Conservation (phyloP, 2,329 filamentous ascomycete species). For the Xylaria sp. region DNA sequence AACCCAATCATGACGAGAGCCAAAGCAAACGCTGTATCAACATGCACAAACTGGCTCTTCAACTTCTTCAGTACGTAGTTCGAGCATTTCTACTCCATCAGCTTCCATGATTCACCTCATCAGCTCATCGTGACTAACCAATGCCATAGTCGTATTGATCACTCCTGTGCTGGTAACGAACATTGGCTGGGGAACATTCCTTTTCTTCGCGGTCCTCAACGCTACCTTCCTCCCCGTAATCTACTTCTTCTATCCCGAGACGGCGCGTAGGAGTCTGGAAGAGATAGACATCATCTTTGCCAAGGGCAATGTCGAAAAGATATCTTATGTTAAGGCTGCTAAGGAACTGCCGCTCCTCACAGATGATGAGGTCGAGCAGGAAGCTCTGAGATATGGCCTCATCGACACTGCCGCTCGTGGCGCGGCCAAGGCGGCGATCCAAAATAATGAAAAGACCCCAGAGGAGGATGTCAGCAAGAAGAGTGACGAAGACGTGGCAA, state of each 20-base stretch:
- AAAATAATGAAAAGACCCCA: slow-evolving; percentile 4
- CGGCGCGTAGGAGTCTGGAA: slow-evolving; percentile 61
- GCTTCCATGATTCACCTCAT: neutral
- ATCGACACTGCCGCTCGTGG: slow-evolving; percentile 47
- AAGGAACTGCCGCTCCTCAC: slow-evolving; percentile 65
- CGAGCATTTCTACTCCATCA: neutral
- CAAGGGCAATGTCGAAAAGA: slow-evolving; percentile 69
- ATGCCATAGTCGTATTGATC: slow-evolving; percentile 62
- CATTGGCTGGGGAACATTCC: slow-evolving; percentile 67
- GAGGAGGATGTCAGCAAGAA: slow-evolving; percentile 43
- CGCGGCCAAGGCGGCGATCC: slow-evolving; percentile 10
- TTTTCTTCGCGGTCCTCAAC: slow-evolving; percentile 55
- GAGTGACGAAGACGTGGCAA: slow-evolving; percentile 42
- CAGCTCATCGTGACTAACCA: slow-evolving; percentile 20
- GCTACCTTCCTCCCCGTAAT: slow-evolving; percentile 53
- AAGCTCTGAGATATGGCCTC: slow-evolving; percentile 53
- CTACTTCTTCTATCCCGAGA: slow-evolving; percentile 66
- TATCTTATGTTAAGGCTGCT: slow-evolving; percentile 68
- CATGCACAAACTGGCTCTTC: slow-evolving; percentile 59
- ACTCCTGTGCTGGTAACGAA: slow-evolving; percentile 72
- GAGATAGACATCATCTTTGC: slow-evolving; percentile 70
- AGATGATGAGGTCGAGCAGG: slow-evolving; percentile 63
- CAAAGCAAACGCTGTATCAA: slow-evolving; percentile 63
- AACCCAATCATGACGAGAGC: slow-evolving; percentile 61
- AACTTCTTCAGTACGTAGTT: slow-evolving; percentile 54